Base-by-base conservation (phyloP, 768 basidiomycete species). In the Hygrocybe punicea region DNA sequence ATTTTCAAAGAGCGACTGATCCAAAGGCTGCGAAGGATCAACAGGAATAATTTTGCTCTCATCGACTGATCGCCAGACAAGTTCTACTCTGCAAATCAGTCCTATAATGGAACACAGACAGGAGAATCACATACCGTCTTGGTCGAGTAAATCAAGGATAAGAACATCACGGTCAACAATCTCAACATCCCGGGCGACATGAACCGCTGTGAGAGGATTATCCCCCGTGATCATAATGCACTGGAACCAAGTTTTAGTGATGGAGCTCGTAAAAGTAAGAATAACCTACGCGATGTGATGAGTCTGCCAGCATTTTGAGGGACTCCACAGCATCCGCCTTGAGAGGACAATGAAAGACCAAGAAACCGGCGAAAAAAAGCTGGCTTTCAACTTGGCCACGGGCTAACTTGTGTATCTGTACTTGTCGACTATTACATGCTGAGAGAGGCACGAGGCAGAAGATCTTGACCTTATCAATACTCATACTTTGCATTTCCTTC, bases 211-310 rank as follows among this genome's bases (percentile, higher is more conserved):
- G 53, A 99, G 75, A 7, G 97, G 97, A 70, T 98, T 98, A 71
- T 99, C 97, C 36, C 97, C 97, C 46, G 97, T 99, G 61, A 99
- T 99, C 97, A 99, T 99, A 56, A 98, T 80, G 69, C 97, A 98
- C 93, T 97, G 57, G 40, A 17, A 40, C n/a, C 3, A 13, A 16
- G 48, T 53, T 35, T 17, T 13, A 6, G 35, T 29, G 29, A 51
- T 23, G 23, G 4, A 1, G 34, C n/a, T 4, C 24, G 14, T 19
- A 58, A 6, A 51, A 35, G 8, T 7, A 24, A 8, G 40, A 44
- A 37, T 7, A 1, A 81, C 91, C 50, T 76, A 97, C 95, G 37
- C 97, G 84, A 72, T 99, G 97, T 0, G 94, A 97, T 7, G 96
- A 93, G 67, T 98, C 96, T 2, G 89, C 86, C 53, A 99, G 78